Evolutionary conservation across 768 basidiomycete genomes (phyloP), one percentile per base, ranked within the genome.

Genomic region (Hemileccinum impolitum): DNA sequence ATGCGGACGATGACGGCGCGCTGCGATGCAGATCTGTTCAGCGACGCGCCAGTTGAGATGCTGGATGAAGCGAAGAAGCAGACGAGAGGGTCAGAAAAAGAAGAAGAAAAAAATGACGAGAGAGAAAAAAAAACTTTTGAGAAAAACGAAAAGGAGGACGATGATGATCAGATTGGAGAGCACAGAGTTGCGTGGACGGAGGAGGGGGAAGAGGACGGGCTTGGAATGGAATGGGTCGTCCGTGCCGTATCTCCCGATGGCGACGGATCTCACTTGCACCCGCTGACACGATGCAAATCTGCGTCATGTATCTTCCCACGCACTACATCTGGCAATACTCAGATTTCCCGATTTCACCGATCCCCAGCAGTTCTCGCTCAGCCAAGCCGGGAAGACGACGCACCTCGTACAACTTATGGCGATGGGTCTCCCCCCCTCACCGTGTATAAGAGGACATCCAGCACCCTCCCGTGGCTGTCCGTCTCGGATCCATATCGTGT

Each of bases 231-330:
- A 55, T 44, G 37, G 39, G 57, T 63, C 72, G 76, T 74, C 74
- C 65, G 69, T 65, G 64, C 60, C 70, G 69, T 78, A 80, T 81
- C 79, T 78, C 76, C 81, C 83, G 81, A 84, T 83, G 80, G 66
- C 74, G 71, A 70, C 78, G 79, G 81, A 83, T 63, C 62, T 63
- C 62, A 62, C 62, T 64, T 62, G 57, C 52, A 54, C 55, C 54
- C 62, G 59, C 47, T 59, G 54, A 53, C 60, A 65, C 59, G 57
- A 65, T 62, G 63, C 60, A 65, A 65, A 65, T 63, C 63, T 65
- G 51, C 48, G 21, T 26, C 8, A 45, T 44, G 36, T 58, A 62
- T 63, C 60, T 62, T 65, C 62, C 44, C 62, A 65, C 62, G 63
- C 10, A 15, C 54, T 28, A 45, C 34, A 63, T 60, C 52, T 57